Conservation (phyloP, 2,329 filamentous ascomycete species). For the Lasiodiplodia theobromae region DNA sequence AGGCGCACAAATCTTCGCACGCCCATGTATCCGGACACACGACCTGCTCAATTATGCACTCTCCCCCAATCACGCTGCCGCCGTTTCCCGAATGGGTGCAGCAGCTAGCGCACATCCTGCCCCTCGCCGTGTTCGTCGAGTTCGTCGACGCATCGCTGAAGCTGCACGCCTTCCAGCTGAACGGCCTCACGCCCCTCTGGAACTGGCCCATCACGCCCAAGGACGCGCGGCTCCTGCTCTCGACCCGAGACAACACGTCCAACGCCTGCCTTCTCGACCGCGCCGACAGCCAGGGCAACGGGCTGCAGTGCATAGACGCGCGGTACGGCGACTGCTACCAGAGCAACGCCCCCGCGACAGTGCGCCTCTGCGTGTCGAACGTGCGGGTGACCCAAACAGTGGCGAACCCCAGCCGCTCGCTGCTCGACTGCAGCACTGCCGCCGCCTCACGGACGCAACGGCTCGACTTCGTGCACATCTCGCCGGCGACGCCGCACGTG, state of each 20-base stretch:
- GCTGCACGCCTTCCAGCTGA: conserved; percentile 17
- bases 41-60: background rate
- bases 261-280: conserved; percentile 12
- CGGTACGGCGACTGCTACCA: conserved; percentile 13
- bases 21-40: background rate
- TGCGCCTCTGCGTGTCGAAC: conserved; percentile 11
- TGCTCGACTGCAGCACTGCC: background rate
- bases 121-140: conserved; percentile 15
- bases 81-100: conserved; percentile 17
- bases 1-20: background rate
- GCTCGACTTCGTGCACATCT: conserved; percentile 16
- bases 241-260: background rate
- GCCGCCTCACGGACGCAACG: background rate
- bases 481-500: background rate
- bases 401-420: background rate
- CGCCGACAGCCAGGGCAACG: background rate
- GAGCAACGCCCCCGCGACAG: conserved; percentile 6
- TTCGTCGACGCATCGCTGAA: conserved; percentile 16
- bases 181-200: conserved; percentile 16
- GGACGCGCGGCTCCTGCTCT: conserved; percentile 12
- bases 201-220: conserved; percentile 22
- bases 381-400: background rate
- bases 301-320: conserved; percentile 10
- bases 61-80: background rate
- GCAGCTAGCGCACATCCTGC: conserved; percentile 23